Conservation (phyloP, 2,329 filamentous ascomycete species). For the Colletotrichum sansevieriae region DNA sequence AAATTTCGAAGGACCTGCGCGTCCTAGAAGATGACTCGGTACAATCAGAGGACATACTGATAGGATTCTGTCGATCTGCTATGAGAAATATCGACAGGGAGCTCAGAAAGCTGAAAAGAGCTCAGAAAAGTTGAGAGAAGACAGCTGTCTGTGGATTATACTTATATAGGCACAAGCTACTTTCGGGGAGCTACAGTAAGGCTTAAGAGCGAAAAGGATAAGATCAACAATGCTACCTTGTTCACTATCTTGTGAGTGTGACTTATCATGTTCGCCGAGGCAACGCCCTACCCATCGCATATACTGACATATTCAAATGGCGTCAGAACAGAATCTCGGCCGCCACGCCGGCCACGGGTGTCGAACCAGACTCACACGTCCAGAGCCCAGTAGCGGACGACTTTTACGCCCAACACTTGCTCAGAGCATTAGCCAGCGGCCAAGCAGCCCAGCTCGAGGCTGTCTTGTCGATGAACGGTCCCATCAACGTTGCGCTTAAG, state of each 20-base stretch:
- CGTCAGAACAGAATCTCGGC: too few species aligned
- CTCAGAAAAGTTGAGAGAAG: not conserved
- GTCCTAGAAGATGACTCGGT: not conserved
- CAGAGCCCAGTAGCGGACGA: too few species aligned
- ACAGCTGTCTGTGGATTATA: not conserved
- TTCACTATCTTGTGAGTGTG: too few species aligned
- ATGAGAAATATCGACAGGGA: constrained; percentile 6
- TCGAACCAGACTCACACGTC: too few species aligned
- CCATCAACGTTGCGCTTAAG: not conserved
- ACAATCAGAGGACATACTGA: not conserved
- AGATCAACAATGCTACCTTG: too few species aligned
- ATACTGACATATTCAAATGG: too few species aligned
- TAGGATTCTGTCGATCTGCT: not conserved
- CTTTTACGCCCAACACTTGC: not conserved
- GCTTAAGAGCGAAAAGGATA: too few species aligned
- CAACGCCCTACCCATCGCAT: too few species aligned
- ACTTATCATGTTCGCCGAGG: too few species aligned
- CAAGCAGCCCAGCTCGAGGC: not conserved
- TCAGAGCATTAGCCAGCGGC: not conserved
- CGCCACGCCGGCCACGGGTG: too few species aligned
- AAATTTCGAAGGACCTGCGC: not conserved
- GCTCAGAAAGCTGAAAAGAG: constrained; percentile 14
- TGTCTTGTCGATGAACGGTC: not conserved
- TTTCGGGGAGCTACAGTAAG: not conserved
- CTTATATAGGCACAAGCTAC: not conserved